These are phyloP conservation scores for Aspergillus neotritici DNA, from an alignment of 2,329 filamentous ascomycete genomes.

Conservation along the genomic window DNA sequence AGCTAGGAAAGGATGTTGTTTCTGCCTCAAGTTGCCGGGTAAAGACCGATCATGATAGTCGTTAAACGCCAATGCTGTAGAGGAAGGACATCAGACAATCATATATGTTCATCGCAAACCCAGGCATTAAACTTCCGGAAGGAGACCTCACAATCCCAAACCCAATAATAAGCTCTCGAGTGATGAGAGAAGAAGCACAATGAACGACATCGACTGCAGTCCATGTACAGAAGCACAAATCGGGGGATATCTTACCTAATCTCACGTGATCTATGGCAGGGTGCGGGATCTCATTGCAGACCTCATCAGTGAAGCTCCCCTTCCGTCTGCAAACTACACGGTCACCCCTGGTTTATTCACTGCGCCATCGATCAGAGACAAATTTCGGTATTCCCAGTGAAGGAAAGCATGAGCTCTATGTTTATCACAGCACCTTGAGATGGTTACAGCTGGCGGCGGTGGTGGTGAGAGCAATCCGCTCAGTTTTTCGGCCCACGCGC, in stretches of 20 bases:
- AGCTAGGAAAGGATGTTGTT: too few species aligned
- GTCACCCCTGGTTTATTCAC: slow-evolving; percentile 9
- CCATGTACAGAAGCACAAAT: slow-evolving; percentile 2
- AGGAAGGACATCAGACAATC: too few species aligned
- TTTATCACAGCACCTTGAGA: slow-evolving; percentile 26
- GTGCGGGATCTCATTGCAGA: slow-evolving; percentile 14
- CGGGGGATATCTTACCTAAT: slow-evolving; percentile 11
- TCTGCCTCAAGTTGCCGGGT: background rate
- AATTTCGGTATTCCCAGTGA: slow-evolving; percentile 1
- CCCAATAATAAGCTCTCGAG: too few species aligned
- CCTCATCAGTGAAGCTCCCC: slow-evolving; percentile 21
- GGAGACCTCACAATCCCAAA: too few species aligned
- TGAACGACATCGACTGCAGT: background rate
- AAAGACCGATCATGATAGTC: too few species aligned
- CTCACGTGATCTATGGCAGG: slow-evolving; percentile 12
- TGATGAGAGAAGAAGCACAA: background rate
- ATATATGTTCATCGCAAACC: too few species aligned
- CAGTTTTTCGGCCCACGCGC: slow-evolving; percentile 30
- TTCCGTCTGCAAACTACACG: slow-evolving; percentile 15
- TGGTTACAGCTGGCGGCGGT: slow-evolving; percentile 33
- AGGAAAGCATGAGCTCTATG: slow-evolving; percentile 13
- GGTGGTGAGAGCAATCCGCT: slow-evolving; percentile 37
- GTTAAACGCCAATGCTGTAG: too few species aligned
- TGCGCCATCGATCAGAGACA: slow-evolving; percentile 11
- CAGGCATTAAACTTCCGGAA: too few species aligned